A percentile compares a stretch with the other conserved stretches of the same genome.
Evolutionary conservation across 805 yeast genomes (phyloP).

Genomic region (Wickerhamomyces mucosus): DNA sequence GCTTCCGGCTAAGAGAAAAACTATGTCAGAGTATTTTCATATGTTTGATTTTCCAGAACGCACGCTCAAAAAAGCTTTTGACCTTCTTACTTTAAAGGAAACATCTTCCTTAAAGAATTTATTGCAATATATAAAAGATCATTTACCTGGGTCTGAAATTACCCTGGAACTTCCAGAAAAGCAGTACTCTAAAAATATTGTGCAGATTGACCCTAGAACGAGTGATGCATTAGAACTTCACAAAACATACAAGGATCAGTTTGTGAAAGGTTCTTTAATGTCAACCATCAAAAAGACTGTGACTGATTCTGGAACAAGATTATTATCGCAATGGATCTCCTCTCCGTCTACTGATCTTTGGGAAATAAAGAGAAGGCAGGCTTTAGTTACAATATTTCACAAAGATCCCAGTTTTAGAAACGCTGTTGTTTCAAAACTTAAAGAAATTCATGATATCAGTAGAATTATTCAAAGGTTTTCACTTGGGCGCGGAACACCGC

Average conservation of each 20-base stretch:
- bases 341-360: constrained; percentile 59
- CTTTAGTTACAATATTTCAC: constrained; percentile 35
- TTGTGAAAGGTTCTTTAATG: constrained; percentile 59
- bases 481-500: constrained; percentile 35
- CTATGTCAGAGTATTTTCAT: constrained; percentile 26
- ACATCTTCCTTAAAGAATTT: constrained; percentile 52
- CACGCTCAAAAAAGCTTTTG: constrained; percentile 16
- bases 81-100: constrained; percentile 35
- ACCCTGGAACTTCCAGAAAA: constrained; percentile 60
- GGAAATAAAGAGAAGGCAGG: constrained; percentile 50
- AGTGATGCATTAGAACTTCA: constrained; percentile 67
- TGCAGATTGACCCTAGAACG: constrained; percentile 79
- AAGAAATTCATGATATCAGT: constrained; percentile 44
- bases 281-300: constrained; percentile 64
- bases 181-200: constrained; percentile 37
- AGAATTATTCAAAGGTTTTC: constrained; percentile 51
- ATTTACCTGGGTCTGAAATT: constrained; percentile 58
- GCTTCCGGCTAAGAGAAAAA: constrained; percentile 31
- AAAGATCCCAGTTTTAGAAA: constrained; percentile 22
- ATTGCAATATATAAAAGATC: constrained; percentile 60
- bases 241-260: constrained; percentile 45
- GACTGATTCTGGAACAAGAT: constrained; percentile 73
- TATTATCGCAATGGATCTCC: constrained; percentile 73
- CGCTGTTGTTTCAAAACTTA: constrained; percentile 27
- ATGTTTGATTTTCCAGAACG: constrained; percentile 29